These are phyloP conservation scores for Phialemonium atrogriseum DNA, from an alignment of 2,329 filamentous ascomycete genomes.

Conservation along the genomic window DNA sequence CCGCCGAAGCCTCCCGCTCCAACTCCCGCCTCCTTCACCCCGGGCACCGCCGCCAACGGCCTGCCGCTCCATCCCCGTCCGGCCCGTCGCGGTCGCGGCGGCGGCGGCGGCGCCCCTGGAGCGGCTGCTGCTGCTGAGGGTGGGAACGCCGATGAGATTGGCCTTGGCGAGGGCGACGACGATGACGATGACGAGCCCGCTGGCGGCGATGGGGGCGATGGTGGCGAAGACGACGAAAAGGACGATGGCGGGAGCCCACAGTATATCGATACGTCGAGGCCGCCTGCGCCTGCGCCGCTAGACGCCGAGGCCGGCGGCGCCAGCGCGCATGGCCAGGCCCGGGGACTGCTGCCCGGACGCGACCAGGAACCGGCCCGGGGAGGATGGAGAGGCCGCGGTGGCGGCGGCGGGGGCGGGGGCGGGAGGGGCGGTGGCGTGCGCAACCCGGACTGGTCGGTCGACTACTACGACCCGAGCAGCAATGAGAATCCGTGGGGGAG, in stretches of 20 bases:
- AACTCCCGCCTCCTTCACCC: too few relatives aligned
- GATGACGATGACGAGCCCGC: constrained; percentile 9
- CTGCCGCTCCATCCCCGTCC: constrained; percentile 10
- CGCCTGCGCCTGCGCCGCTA: constrained; percentile 13
- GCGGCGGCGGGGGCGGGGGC: constrained; percentile 10
- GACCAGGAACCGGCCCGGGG: neutral
- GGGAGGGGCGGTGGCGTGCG: constrained; percentile 19
- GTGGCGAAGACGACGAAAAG: constrained; percentile 2
- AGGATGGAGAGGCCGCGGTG: constrained; percentile 4
- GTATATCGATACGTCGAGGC: constrained; percentile 23
- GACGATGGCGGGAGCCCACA: constrained; percentile 16
- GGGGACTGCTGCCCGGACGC: too few relatives aligned
- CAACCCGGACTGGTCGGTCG: constrained; percentile 45
- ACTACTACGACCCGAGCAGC: constrained; percentile 61
- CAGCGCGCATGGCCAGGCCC: constrained; percentile 5
- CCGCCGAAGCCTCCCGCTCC: constrained; percentile 7
- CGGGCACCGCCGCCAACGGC: constrained; percentile 23
- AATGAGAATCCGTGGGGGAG: constrained; percentile 66
- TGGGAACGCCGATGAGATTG: constrained; percentile 37
- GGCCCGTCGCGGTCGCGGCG: too few relatives aligned
- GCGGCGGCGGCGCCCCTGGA: neutral
- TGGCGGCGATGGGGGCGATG: constrained; percentile 2
- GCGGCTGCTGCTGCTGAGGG: neutral
- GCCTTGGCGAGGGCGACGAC: constrained; percentile 29
- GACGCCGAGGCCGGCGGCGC: constrained; percentile 5